Base-by-base conservation (phyloP, 2,329 filamentous ascomycete genomes). In the Samsoniella hepiali region DNA sequence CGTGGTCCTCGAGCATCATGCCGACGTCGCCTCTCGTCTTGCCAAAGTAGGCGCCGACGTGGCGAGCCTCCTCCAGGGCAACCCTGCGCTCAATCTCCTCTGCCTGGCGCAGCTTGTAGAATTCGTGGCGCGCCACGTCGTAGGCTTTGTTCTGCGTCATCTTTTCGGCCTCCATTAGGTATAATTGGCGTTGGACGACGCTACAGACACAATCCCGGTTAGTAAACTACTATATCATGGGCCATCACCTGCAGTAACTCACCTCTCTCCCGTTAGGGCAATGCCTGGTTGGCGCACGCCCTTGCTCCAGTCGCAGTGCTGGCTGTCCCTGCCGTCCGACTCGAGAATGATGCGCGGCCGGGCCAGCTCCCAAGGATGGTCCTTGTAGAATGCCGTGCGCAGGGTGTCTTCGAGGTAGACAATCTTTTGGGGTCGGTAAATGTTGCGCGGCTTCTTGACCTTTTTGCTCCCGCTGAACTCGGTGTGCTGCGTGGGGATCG, bases 321-420 rank as follows among this genome's bases (percentile, higher is more conserved):
- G 85, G 58, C 86, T 81, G 72, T 99, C 94, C 73, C 89, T 90
- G 60, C 95, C 95, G 71, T 94, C 90, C 69, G 88, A 81, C 78
- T 99, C 95, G 10, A 98, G 79, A 54, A 99, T 81, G 64, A 97
- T 82, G 69, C 91, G 84, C 62, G 95, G 95, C 66, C 94, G 84
- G 22, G 95, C 95, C 72, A 99, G 80, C 78, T 99, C 95, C 95
- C 95, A 99, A 5, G 95, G 95, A 74, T 99, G 95, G 75, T 99
- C 94, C 72, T 84, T 87, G 80, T 91, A 99, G 79, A 98, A 99
- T 34, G 88, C 86, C 68, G 78, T 82, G 67, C 95, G 88, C 71
- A 99, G 81, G 65, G 79, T 77, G 77, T 99, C 95, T 75, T 99
- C 95, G 65, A 90, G 86, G 74, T 95, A 97, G 61, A 79, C 79